Evolutionary conservation across 139 green algal species (phyloP).

Genomic region (Haematococcus lacustris): DNA sequence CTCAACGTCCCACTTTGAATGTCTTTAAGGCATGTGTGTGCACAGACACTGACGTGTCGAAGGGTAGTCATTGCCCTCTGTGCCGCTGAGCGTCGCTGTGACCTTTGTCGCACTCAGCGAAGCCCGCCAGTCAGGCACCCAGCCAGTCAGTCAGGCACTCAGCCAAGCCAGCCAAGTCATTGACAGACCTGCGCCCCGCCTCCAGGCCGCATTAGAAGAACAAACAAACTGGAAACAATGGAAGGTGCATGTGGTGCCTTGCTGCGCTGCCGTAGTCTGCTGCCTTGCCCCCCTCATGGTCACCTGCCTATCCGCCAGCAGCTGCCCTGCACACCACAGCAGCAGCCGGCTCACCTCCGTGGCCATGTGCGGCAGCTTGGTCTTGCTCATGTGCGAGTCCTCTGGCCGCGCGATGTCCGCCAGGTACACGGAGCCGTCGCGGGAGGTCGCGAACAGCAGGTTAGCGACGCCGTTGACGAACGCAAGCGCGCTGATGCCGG

Average conservation of each 20-base stretch:
- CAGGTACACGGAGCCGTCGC: slow-evolving; percentile 18
- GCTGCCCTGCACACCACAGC: neutral
- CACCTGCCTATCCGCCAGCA: neutral
- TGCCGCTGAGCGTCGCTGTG: too few relatives aligned
- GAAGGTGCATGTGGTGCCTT: neutral
- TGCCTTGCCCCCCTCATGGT: neutral
- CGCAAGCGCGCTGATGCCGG: slow-evolving; percentile 20
- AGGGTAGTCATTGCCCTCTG: neutral
- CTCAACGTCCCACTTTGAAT: too few relatives aligned
- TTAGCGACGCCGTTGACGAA: slow-evolving; percentile 25
- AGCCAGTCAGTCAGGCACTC: too few relatives aligned
- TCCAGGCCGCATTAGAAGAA: too few relatives aligned
- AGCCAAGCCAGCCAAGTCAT: too few relatives aligned
- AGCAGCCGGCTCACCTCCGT: neutral
- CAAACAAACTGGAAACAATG: neutral
- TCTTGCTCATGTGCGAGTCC: slow-evolving; percentile 16
- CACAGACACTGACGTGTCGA: neutral
- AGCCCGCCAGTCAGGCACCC: too few relatives aligned
- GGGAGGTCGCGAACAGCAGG: slow-evolving; percentile 21
- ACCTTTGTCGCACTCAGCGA: too few relatives aligned
- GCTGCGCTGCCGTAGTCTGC: neutral
- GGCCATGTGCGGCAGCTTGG: slow-evolving; percentile 22
- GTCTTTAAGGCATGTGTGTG: too few relatives aligned
- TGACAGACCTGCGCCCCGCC: neutral
- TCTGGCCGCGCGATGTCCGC: slow-evolving; percentile 27